Evolutionary conservation across 108 stramenopile genomes (phyloP).

Genomic region (Schizochytrium sp.): DNA sequence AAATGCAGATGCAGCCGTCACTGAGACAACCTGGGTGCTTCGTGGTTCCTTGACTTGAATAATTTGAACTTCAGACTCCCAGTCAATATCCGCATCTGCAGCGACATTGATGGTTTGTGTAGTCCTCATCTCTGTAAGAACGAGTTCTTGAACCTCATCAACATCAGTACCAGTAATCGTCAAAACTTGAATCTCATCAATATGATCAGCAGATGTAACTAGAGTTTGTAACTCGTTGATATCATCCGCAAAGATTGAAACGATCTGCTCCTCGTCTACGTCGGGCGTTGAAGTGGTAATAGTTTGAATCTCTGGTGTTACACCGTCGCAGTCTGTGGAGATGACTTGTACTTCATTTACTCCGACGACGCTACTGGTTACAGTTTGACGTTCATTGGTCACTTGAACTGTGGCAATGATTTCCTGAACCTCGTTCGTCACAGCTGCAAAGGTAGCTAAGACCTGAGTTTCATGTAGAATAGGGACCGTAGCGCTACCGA

Average conservation of each 20-base stretch:
- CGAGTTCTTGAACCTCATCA: slow-evolving; percentile 28
- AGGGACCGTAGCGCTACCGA: slow-evolving; percentile 64
- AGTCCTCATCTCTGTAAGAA: not conserved
- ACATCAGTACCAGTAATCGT: slow-evolving; percentile 34
- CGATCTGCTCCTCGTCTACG: slow-evolving; percentile 82
- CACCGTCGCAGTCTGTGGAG: slow-evolving; percentile 83
- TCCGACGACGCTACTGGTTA: slow-evolving; percentile 78
- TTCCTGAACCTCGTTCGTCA: slow-evolving; percentile 76
- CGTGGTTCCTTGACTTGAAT: not conserved
- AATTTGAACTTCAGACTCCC: not conserved
- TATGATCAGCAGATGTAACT: slow-evolving; percentile 69
- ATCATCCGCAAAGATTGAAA: slow-evolving; percentile 78
- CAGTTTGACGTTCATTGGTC: slow-evolving; percentile 84
- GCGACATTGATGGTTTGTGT: not conserved
- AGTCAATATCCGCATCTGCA: not conserved
- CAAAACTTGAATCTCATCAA: slow-evolving; percentile 79
- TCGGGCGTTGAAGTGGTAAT: slow-evolving; percentile 81
- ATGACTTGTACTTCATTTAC: slow-evolving; percentile 86
- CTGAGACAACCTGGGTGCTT: not conserved
- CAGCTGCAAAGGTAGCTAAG: slow-evolving; percentile 66
- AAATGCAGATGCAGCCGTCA: not conserved
- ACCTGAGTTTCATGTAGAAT: slow-evolving; percentile 76
- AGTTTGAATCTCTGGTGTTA: slow-evolving; percentile 84
- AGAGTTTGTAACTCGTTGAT: slow-evolving; percentile 82
- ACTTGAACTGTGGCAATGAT: slow-evolving; percentile 81